Evolutionary conservation across 805 yeast genomes (phyloP).

Genomic region (Kazachstania viticola): DNA sequence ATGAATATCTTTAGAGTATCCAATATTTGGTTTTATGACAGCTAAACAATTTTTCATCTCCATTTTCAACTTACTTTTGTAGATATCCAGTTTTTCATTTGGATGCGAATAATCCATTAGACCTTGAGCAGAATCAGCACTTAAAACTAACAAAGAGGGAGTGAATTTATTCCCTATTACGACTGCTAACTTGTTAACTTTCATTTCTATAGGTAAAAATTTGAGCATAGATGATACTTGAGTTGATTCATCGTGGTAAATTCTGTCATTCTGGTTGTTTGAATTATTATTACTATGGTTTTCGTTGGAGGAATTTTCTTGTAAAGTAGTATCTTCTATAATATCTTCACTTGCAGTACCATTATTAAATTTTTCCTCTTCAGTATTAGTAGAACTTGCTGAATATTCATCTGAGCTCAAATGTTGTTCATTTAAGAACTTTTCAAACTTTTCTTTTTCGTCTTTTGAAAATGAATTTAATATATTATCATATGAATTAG

Average conservation of each 20-base stretch:
- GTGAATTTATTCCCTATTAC: constrained; percentile 75
- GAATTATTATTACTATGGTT: background rate
- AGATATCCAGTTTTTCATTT: constrained; percentile 45
- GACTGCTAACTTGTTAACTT: constrained; percentile 54
- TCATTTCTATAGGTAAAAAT: constrained; percentile 51
- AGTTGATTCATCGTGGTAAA: constrained; percentile 7
- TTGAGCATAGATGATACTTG: constrained; percentile 13
- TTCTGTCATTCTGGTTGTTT: constrained; percentile 6
- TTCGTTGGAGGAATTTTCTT: too few species aligned
- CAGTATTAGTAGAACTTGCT: background rate
- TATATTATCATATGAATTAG: constrained; percentile 62
- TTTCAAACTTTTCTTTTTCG: constrained; percentile 12
- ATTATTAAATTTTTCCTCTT: background rate
- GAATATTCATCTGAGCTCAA: constrained; percentile 5
- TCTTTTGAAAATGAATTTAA: constrained; percentile 27
- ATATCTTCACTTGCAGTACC: constrained; percentile 7
- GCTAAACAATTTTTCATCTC: constrained; percentile 43
- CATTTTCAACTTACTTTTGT: constrained; percentile 35
- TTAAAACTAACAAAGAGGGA: constrained; percentile 55
- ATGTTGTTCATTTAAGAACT: constrained; percentile 12
- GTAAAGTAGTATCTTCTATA: constrained; percentile 6
- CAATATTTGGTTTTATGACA: constrained; percentile 58
- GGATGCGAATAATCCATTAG: constrained; percentile 42
- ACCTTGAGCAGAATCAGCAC: constrained; percentile 46
- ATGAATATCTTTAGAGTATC: constrained; percentile 35